Conservation (phyloP, 345 rosid genomes). For the Acer saccharum region DNA sequence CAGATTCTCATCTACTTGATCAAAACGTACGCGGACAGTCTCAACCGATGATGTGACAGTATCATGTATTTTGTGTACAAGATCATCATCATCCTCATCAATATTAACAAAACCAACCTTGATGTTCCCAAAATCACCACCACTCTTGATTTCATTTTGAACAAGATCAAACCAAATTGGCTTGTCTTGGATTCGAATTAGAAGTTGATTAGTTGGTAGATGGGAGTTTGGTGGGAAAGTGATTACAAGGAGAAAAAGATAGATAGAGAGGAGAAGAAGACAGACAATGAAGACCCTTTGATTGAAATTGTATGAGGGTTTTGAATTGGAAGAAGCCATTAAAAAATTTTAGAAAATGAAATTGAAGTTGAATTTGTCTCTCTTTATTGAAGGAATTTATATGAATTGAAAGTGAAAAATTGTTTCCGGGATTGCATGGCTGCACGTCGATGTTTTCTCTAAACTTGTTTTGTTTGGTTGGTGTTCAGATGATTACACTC, state of each 20-base stretch:
- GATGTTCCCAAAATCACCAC: constrained; percentile 12
- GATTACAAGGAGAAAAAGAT: constrained; percentile 34
- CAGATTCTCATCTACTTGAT: constrained; percentile 28
- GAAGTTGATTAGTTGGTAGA: neutral
- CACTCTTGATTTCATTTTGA: constrained; percentile 24
- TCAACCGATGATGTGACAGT: constrained; percentile 1
- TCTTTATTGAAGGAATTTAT: constrained; percentile 8
- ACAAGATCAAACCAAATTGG: constrained; percentile 50
- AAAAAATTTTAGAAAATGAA: neutral
- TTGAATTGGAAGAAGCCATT: constrained; percentile 37
- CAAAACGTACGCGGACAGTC: constrained; percentile 43
- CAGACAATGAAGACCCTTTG: constrained; percentile 38
- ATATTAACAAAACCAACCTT: constrained; percentile 67
- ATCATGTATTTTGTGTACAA: neutral
- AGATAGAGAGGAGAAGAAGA: constrained; percentile 46
- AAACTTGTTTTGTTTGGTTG: constrained; percentile 19
- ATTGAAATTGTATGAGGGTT: constrained; percentile 27
- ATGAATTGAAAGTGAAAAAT: neutral
- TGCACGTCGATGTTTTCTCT: constrained; percentile 37
- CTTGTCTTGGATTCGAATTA: constrained; percentile 9
- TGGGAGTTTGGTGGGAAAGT: constrained; percentile 28
- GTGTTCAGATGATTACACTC: constrained; percentile 10
- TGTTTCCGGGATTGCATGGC: constrained; percentile 32
- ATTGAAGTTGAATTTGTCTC: constrained; percentile 3
- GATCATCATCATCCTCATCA: neutral